Evolutionary conservation across 495 filamentous ascomycete species (phyloP).

Genomic region (Aspergillus affinis): DNA sequence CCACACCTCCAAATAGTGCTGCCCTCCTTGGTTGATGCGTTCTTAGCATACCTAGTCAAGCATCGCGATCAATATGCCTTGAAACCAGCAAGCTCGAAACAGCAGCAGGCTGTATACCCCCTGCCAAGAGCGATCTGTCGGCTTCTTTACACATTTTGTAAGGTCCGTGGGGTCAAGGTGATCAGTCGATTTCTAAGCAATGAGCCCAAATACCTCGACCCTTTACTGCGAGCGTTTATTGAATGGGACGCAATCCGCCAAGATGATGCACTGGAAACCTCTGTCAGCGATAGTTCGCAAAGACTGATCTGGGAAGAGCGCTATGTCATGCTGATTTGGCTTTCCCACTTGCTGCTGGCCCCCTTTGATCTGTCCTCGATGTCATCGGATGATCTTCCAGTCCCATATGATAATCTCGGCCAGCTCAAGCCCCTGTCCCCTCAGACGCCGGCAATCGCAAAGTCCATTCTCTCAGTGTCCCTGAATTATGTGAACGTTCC

Average conservation of each 20-base stretch:
- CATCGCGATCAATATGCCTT: conserved; percentile 40
- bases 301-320: conserved; percentile 78
- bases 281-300: conserved; percentile 16
- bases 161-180: conserved; percentile 90
- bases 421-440: conserved; percentile 25
- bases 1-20: conserved; percentile 75
- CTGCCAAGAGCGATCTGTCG: conserved; percentile 70
- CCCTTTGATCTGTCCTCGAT: conserved; percentile 89
- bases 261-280: conserved; percentile 15
- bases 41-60: conserved; percentile 62
- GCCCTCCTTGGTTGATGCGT: conserved; percentile 68
- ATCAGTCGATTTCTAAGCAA: conserved; percentile 86
- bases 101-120: conserved; percentile 45
- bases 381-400: conserved; percentile 56
- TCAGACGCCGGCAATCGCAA: conserved; percentile 66
- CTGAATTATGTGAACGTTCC: conserved; percentile 67
- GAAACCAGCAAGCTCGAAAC: conserved; percentile 28
- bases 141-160: conserved; percentile 88
- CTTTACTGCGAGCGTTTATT: conserved; percentile 67
- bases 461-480: conserved; percentile 68
- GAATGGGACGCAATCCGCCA: conserved; percentile 36
- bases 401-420: conserved; percentile 28
- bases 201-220: conserved; percentile 79
- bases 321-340: conserved; percentile 86
- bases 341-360: conserved; percentile 87